phyloP scores from a whole-genome alignment of 352 stramenopile species.

The Bremia lactucae region DNA sequence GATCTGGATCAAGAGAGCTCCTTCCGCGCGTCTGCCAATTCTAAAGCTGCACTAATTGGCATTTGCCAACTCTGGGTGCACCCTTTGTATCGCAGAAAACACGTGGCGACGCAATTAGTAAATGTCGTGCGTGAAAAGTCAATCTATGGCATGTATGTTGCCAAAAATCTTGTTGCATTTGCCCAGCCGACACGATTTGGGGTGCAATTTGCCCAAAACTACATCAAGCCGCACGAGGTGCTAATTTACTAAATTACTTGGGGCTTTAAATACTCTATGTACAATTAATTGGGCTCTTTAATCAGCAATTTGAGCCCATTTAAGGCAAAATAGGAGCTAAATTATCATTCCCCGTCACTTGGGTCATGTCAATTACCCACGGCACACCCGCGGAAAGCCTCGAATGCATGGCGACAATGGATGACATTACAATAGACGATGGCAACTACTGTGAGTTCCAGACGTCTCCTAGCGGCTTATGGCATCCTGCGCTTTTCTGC shows the following conservation, averaged over 20 bases:
- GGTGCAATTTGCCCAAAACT: slow-evolving; percentile 43
- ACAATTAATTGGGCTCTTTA: no score
- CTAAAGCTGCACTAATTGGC: slow-evolving; percentile 33
- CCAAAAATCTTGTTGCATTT: slow-evolving; percentile 47
- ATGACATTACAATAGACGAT: slow-evolving; percentile 89
- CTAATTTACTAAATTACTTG: slow-evolving; percentile 58
- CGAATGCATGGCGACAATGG: slow-evolving; percentile 90
- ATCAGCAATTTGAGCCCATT: no score
- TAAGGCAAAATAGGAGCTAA: no score
- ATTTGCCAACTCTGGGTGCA: slow-evolving; percentile 73
- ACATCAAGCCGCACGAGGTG: slow-evolving; percentile 34
- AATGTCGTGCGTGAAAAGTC: slow-evolving; percentile 52
- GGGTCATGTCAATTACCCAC: slow-evolving; percentile 26
- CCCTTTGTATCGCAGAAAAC: slow-evolving; percentile 30
- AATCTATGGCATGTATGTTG: slow-evolving; percentile 57
- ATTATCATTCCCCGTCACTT: no score
- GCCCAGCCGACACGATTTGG: slow-evolving; percentile 63
- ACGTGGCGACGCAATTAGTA: slow-evolving; percentile 49
- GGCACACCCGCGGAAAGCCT: slow-evolving; percentile 77
- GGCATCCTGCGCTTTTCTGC: slow-evolving; percentile 76
- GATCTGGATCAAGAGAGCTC: slow-evolving; percentile 3
- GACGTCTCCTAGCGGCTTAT: slow-evolving; percentile 80
- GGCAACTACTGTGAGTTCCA: slow-evolving; percentile 90
- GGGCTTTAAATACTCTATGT: no score
- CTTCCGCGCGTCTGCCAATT: slow-evolving; percentile 9